Conservation (phyloP, 1,139 yeast genomes). For the Geotrichum carabidarum region DNA sequence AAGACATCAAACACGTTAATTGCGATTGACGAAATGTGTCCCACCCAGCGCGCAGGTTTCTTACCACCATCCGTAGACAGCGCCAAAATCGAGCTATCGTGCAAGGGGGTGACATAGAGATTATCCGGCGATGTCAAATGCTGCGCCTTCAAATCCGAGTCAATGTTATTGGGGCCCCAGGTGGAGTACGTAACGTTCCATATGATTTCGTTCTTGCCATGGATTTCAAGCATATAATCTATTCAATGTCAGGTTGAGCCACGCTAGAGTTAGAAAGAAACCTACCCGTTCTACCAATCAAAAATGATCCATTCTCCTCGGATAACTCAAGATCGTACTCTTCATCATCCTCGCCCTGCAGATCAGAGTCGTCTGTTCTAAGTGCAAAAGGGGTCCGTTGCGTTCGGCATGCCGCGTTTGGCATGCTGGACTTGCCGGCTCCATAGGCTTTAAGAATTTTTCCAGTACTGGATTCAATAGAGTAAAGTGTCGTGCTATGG, state of each 20-base stretch:
- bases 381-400: constrained; percentile 18
- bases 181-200: constrained; percentile 87
- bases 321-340: constrained; percentile 22
- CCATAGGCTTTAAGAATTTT: constrained; percentile 72
- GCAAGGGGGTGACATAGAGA: constrained; percentile 76
- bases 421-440: constrained; percentile 26
- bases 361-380: constrained; percentile 21
- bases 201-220: constrained; percentile 59
- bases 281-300: constrained; percentile 39
- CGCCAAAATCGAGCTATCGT: constrained; percentile 48
- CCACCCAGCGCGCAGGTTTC: constrained; percentile 69
- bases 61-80: constrained; percentile 61
- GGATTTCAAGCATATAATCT: constrained; percentile 56
- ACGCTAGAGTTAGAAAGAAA: not conserved
- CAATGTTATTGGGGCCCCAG: constrained; percentile 92
- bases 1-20: constrained; percentile 72
- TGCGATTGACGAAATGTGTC: constrained; percentile 55
- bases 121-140: constrained; percentile 50
- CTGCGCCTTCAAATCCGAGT: constrained; percentile 54
- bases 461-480: constrained; percentile 73
- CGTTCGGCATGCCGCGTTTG: constrained; percentile 27
- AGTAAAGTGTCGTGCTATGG: constrained; percentile 68
- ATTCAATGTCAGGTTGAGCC: not conserved
- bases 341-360: not conserved
- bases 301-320: constrained; percentile 31